A percentile compares a stretch with the other conserved stretches of the same genome.
These are phyloP conservation scores for Kwoniella bestiolae DNA, from an alignment of 768 basidiomycete species.

Conservation along the genomic window DNA sequence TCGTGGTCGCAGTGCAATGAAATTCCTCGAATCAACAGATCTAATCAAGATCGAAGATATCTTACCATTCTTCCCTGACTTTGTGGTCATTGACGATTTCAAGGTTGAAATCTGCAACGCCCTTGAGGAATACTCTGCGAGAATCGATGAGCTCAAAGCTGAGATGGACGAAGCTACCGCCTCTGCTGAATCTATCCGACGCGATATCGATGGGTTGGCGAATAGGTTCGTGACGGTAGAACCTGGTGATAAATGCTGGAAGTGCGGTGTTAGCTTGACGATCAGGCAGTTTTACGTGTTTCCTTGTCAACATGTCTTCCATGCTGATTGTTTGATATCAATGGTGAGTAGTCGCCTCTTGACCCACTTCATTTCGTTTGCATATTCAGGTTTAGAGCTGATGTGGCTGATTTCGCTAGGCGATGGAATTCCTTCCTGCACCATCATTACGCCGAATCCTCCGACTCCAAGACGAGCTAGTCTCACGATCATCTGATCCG, in stretches of 20 bases:
- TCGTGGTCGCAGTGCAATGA: constrained; percentile 99
- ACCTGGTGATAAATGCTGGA: constrained; percentile 80
- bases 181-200: constrained; percentile 89
- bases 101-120: constrained; percentile 98
- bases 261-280: constrained; percentile 74
- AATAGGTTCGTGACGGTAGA: constrained; percentile 92
- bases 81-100: constrained; percentile 98
- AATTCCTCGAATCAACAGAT: constrained; percentile 90
- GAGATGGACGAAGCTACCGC: constrained; percentile 97
- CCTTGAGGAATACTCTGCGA: constrained; percentile 87
- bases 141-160: constrained; percentile 82
- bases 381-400: neutral
- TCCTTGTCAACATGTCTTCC: constrained; percentile 96
- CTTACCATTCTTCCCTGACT: constrained; percentile 98
- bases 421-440: constrained; percentile 86
- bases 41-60: constrained; percentile 98
- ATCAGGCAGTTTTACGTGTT: constrained; percentile 93
- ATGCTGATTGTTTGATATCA: constrained; percentile 93
- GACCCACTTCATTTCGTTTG: constrained; percentile 69
- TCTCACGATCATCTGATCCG: constrained; percentile 61
- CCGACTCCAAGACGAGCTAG: constrained; percentile 78
- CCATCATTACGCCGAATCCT: constrained; percentile 81
- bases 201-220: constrained; percentile 81
- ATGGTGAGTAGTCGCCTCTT: constrained; percentile 66
- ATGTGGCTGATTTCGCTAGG: constrained; percentile 61